phyloP scores from a whole-genome alignment of 495 filamentous ascomycete genomes.

The Glutinoglossum americanum region DNA sequence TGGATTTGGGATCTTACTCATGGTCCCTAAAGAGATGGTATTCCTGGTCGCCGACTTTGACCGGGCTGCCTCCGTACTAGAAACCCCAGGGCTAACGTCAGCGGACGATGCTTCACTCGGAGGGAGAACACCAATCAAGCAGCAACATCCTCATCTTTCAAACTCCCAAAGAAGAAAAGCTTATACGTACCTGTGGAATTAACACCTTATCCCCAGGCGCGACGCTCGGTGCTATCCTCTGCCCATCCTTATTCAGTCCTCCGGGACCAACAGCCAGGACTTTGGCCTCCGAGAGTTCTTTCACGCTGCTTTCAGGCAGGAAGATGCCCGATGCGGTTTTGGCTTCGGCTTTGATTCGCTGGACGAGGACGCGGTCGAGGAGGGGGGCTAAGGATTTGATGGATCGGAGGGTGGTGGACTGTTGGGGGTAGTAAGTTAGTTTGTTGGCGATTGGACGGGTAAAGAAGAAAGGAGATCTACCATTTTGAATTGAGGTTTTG shows the following conservation, averaged over 20 bases:
- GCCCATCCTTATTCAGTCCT: slow-evolving; percentile 63
- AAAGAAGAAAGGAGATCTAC: neutral
- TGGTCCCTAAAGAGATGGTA: slow-evolving; percentile 88
- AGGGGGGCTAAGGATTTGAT: slow-evolving; percentile 92
- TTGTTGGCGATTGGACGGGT: neutral
- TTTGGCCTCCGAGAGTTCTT: slow-evolving; percentile 93
- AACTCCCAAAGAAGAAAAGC: neutral
- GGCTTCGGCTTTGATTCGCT: slow-evolving; percentile 90
- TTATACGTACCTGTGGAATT: slow-evolving; percentile 85
- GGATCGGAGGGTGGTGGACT: slow-evolving; percentile 50
- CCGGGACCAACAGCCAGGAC: slow-evolving; percentile 92
- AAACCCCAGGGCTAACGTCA: neutral
- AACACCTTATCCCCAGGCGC: slow-evolving; percentile 72
- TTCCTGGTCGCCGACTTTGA: slow-evolving; percentile 96
- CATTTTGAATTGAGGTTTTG: neutral
- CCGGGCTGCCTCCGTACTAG: slow-evolving; percentile 82
- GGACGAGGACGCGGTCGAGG: slow-evolving; percentile 93
- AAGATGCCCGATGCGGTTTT: slow-evolving; percentile 94
- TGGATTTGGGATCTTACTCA: slow-evolving; percentile 44
- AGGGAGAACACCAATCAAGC: neutral
- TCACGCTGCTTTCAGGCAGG: slow-evolving; percentile 88
- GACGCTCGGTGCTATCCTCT: slow-evolving; percentile 66
- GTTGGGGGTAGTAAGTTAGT: too few species aligned
- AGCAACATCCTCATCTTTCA: neutral
- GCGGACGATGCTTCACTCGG: slow-evolving; percentile 11